These are phyloP conservation scores for Trichoderma arundinaceum DNA, from an alignment of 2,329 filamentous ascomycete species.

Conservation along the genomic window DNA sequence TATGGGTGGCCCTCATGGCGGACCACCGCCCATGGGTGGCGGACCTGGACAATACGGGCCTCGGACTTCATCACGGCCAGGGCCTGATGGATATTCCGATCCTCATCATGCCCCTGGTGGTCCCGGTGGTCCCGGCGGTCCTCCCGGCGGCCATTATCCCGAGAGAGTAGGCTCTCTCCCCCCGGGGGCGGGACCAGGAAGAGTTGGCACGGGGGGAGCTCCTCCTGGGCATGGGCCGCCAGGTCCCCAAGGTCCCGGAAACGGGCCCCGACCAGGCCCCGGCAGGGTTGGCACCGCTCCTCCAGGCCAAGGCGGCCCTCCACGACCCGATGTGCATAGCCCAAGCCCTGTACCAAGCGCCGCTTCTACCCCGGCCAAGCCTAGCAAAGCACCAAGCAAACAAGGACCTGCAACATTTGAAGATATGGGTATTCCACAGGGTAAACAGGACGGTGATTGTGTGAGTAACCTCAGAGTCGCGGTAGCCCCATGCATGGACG, in stretches of 20 bases:
- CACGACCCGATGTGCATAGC: conserved; percentile 34
- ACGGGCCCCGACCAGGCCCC: conserved; percentile 37
- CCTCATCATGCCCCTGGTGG: conserved; percentile 41
- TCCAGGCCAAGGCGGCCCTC: conserved; percentile 38
- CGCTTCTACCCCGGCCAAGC: conserved; percentile 45
- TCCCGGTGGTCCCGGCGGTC: conserved; percentile 5
- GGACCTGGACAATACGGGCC: conserved; percentile 49
- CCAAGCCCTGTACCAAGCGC: conserved; percentile 40
- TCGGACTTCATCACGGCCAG: conserved; percentile 40
- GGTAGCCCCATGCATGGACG: conserved; percentile 55
- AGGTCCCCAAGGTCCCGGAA: conserved; percentile 31
- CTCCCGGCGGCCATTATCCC: conserved; percentile 38
- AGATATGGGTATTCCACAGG: conserved; percentile 92
- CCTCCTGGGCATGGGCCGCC: conserved; percentile 31
- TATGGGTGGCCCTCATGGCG: conserved; percentile 20
- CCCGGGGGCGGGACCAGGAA: conserved; percentile 35
- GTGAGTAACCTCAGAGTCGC: conserved; percentile 61
- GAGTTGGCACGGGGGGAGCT: conserved; percentile 33
- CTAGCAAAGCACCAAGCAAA: conserved; percentile 53
- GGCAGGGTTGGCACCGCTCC: conserved; percentile 49
- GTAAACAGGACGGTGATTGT: conserved; percentile 86
- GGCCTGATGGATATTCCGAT: conserved; percentile 36
- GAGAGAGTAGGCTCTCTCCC: conserved; percentile 45
- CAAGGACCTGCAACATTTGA: conserved; percentile 91
- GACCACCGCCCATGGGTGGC: conserved; percentile 27